phyloP scores from a whole-genome alignment of 2,329 filamentous ascomycete species.

The Diaporthe eres region DNA sequence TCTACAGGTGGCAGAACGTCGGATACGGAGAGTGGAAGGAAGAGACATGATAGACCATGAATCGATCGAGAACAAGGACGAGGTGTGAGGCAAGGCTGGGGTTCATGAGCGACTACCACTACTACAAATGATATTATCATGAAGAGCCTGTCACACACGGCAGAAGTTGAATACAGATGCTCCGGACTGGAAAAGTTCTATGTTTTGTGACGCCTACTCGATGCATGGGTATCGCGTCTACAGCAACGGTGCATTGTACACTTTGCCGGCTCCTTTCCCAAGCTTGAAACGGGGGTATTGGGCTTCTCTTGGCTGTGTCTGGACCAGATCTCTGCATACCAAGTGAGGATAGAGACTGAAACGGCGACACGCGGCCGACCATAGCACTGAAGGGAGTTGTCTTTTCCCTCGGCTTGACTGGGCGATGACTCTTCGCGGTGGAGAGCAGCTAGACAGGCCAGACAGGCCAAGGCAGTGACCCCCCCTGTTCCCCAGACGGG shows the following conservation, averaged over 20 bases:
- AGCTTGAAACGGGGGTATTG: not conserved
- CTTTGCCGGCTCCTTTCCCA: not conserved
- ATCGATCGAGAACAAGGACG: not conserved
- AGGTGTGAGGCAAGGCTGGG: not conserved
- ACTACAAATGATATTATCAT: constrained; percentile 20
- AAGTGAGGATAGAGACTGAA: constrained; percentile 3
- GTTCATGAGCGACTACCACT: not conserved
- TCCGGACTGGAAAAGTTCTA: not conserved
- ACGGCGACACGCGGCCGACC: constrained; percentile 22
- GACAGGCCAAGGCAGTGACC: not conserved
- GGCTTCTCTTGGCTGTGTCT: not conserved
- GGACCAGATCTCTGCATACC: not conserved
- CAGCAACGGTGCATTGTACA: not conserved
- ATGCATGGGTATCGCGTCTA: not conserved
- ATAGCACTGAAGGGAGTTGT: not conserved
- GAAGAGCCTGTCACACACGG: not conserved
- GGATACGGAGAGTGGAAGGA: constrained; percentile 17
- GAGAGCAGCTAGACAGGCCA: not conserved
- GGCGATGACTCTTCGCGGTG: constrained; percentile 15
- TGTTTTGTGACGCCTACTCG: not conserved
- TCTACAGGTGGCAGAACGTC: constrained; percentile 18
- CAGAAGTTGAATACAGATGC: not conserved
- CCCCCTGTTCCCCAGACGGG: constrained; percentile 28
- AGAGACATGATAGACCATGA: not conserved
- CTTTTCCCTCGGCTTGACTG: not conserved